phyloP scores from a whole-genome alignment of 1,284 basidiomycete genomes.

The Trametes hirsuta region DNA sequence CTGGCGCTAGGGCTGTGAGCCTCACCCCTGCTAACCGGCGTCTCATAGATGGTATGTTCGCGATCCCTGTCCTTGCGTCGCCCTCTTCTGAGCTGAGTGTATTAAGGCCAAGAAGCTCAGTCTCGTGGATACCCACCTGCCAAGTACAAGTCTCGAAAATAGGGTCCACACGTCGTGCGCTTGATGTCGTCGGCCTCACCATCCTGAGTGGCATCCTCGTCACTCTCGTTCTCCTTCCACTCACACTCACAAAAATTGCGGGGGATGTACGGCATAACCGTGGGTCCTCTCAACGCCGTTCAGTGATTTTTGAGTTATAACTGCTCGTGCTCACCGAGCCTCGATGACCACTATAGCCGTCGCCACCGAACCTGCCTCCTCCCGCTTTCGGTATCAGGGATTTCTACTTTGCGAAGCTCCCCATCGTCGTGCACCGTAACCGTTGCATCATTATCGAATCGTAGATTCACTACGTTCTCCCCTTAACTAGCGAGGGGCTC shows the following conservation, averaged over 20 bases:
- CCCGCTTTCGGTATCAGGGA: conserved; percentile 54
- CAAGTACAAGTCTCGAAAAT: too few relatives aligned
- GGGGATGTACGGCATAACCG: conserved; percentile 41
- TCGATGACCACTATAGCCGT: conserved; percentile 61
- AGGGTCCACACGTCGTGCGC: conserved; percentile 24
- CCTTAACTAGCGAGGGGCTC: too few relatives aligned
- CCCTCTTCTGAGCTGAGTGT: conserved; percentile 74
- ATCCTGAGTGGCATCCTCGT: conserved; percentile 58
- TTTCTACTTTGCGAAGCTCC: conserved; percentile 48
- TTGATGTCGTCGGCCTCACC: conserved; percentile 65
- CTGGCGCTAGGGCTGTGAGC: conserved; percentile 78
- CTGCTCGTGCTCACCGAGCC: conserved; percentile 37
- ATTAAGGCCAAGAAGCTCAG: conserved; percentile 60
- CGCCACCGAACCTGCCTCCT: conserved; percentile 54
- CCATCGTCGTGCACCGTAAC: conserved; percentile 60
- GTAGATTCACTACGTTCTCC: too few relatives aligned
- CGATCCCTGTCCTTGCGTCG: conserved; percentile 59
- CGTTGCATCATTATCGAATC: conserved; percentile 61
- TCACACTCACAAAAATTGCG: conserved; percentile 51
- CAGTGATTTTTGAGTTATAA: too few relatives aligned
- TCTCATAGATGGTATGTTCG: conserved; percentile 77
- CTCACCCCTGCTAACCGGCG: too few relatives aligned
- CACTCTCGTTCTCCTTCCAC: conserved; percentile 60
- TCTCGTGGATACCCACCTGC: conserved; percentile 34
- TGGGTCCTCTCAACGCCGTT: too few relatives aligned